phyloP scores from a whole-genome alignment of 345 rosid genomes.

The Angophora floribunda region DNA sequence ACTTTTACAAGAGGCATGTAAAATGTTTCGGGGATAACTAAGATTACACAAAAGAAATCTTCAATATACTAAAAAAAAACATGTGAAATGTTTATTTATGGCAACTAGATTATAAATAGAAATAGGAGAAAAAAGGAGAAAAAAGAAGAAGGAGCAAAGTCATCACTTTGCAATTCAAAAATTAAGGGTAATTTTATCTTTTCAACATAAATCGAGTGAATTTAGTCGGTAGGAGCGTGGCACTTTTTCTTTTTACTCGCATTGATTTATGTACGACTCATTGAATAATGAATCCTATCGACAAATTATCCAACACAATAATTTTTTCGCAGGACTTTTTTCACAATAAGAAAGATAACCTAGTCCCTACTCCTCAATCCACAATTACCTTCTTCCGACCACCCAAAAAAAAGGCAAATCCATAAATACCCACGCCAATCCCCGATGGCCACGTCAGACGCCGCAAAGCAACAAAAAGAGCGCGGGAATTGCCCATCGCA shows the following conservation, averaged over 20 bases:
- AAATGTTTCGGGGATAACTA: not conserved
- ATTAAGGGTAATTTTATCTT: not conserved
- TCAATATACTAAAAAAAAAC: not conserved
- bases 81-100: too few species aligned
- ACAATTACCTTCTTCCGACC: not conserved
- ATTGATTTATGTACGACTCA: not conserved
- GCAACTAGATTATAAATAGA: too few species aligned
- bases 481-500: not conserved
- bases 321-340: not conserved
- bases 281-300: not conserved
- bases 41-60: not conserved
- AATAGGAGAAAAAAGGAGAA: not conserved
- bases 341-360: not conserved
- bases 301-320: not conserved
- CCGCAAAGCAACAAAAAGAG: not conserved
- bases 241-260: not conserved
- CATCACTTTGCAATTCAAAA: too few species aligned
- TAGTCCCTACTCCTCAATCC: not conserved
- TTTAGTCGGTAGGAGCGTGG: too few species aligned
- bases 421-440: not conserved
- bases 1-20: fast-evolving
- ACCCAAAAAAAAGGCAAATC: not conserved
- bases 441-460: not conserved
- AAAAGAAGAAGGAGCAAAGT: not conserved
- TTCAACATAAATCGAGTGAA: too few species aligned